phyloP scores from a whole-genome alignment of 257 asterid genomes.

The Handroanthus guayacan region DNA sequence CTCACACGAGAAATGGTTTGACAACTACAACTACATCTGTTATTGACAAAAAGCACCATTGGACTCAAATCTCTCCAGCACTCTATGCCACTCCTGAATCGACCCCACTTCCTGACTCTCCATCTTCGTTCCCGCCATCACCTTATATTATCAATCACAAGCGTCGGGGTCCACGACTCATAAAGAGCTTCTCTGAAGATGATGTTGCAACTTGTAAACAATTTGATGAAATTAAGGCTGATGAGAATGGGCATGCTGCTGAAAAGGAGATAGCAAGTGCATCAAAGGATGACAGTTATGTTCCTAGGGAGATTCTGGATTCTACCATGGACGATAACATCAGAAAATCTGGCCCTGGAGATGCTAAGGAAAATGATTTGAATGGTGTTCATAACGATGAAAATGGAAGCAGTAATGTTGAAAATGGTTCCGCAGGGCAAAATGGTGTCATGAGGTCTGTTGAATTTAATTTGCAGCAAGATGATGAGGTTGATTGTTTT shows the following conservation, averaged over 20 bases:
- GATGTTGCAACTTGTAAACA: slow-evolving; percentile 56
- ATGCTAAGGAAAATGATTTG: slow-evolving; percentile 41
- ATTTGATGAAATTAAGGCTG: slow-evolving; percentile 47
- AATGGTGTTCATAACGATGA: slow-evolving; percentile 39
- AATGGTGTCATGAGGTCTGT: slow-evolving; percentile 45
- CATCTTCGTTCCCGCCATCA: slow-evolving; percentile 84
- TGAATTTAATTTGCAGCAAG: slow-evolving; percentile 50
- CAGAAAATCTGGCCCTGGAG: slow-evolving; percentile 33
- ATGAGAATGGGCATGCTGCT: slow-evolving; percentile 42
- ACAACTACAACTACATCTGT: slow-evolving; percentile 35
- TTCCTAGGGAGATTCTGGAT: slow-evolving; percentile 38
- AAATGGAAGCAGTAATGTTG: slow-evolving; percentile 34
- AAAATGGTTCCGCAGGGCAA: slow-evolving; percentile 43
- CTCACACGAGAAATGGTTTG: slow-evolving; percentile 39
- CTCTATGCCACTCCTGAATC: slow-evolving; percentile 87
- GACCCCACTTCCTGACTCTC: slow-evolving; percentile 91
- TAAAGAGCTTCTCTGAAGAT: slow-evolving; percentile 78
- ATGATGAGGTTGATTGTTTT: slow-evolving; percentile 62
- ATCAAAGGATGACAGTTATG: slow-evolving; percentile 43
- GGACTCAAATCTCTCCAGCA: slow-evolving; percentile 92
- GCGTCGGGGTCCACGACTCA: slow-evolving; percentile 90
- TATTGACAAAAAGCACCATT: slow-evolving; percentile 56
- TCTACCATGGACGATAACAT: slow-evolving; percentile 34
- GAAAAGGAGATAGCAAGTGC: slow-evolving; percentile 38
- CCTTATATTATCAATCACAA: slow-evolving; percentile 92